These are phyloP conservation scores for Plectranthus barbatus DNA, from an alignment of 257 asterid species.

Conservation along the genomic window DNA sequence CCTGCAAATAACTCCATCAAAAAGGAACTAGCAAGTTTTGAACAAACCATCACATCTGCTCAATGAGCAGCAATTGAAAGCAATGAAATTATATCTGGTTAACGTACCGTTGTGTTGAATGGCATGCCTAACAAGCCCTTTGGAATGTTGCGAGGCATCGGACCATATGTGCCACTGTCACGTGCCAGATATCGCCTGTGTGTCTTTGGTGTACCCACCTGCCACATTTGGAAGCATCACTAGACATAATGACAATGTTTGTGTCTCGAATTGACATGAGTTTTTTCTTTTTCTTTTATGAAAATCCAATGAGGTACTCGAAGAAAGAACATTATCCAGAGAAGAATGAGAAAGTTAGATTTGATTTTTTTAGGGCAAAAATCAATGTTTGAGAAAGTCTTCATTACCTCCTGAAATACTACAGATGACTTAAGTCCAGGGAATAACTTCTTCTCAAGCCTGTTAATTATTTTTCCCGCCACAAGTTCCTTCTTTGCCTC, in stretches of 20 bases:
- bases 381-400: background rate
- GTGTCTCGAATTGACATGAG: background rate
- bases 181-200: constrained; percentile 93
- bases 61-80: background rate
- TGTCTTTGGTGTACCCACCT: constrained; percentile 98
- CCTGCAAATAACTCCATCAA: constrained; percentile 46
- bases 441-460: constrained; percentile 80
- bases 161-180: constrained; percentile 96
- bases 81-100: background rate
- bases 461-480: constrained; percentile 62
- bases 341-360: background rate
- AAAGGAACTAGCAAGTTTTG: constrained; percentile 2
- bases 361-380: background rate
- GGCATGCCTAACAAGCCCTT: constrained; percentile 97
- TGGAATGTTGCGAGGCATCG: constrained; percentile 78
- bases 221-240: constrained; percentile 21
- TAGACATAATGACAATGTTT: background rate
- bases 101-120: constrained; percentile 85
- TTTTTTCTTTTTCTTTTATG: too few relatives aligned
- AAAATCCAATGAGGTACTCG: too few relatives aligned
- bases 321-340: background rate
- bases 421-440: constrained; percentile 81
- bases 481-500: constrained; percentile 81
- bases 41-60: background rate
- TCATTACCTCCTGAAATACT: constrained; percentile 67